Conservation (phyloP, 2,329 filamentous ascomycete species). For the Aspergillus floridensis region DNA sequence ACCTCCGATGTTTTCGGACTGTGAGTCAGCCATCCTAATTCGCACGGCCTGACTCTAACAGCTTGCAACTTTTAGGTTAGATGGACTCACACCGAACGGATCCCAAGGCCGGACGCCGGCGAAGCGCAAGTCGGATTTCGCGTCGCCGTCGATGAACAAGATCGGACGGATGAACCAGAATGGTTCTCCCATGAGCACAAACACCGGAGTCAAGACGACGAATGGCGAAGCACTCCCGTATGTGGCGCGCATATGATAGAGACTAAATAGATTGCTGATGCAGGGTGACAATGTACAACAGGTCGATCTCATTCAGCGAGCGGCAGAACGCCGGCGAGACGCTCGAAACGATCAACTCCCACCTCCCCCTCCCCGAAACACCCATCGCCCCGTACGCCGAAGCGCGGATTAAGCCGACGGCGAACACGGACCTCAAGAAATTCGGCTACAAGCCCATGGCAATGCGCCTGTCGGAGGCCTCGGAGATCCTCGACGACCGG, state of each 20-base stretch:
- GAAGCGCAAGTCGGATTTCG: conserved; percentile 54
- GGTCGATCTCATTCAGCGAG: conserved; percentile 67
- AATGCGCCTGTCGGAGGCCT: conserved; percentile 90
- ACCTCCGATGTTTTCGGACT: conserved; percentile 79
- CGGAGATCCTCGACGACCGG: conserved; percentile 88
- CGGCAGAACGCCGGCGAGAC: conserved; percentile 77
- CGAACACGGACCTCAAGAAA: conserved; percentile 85
- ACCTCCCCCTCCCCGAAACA: conserved; percentile 65
- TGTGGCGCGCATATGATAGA: conserved; percentile 11
- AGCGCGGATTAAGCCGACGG: conserved; percentile 77
- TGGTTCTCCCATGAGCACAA: conserved; percentile 51
- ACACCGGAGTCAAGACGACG: conserved; percentile 35
- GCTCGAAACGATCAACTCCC: conserved; percentile 76
- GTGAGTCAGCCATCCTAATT: conserved; percentile 45
- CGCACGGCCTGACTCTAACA: neutral
- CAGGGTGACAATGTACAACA: conserved; percentile 24
- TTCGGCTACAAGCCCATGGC: conserved; percentile 88
- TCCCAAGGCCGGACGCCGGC: conserved; percentile 37
- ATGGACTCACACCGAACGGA: conserved; percentile 54
- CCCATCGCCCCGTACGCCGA: conserved; percentile 71
- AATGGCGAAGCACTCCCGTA: conserved; percentile 43
- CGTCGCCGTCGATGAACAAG: conserved; percentile 46
- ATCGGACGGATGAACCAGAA: conserved; percentile 44
- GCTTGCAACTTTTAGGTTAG: conserved; percentile 49
- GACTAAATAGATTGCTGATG: conserved; percentile 12